Base-by-base conservation (phyloP, 164 flowering plant species). In the Kingdonia uniflora region DNA sequence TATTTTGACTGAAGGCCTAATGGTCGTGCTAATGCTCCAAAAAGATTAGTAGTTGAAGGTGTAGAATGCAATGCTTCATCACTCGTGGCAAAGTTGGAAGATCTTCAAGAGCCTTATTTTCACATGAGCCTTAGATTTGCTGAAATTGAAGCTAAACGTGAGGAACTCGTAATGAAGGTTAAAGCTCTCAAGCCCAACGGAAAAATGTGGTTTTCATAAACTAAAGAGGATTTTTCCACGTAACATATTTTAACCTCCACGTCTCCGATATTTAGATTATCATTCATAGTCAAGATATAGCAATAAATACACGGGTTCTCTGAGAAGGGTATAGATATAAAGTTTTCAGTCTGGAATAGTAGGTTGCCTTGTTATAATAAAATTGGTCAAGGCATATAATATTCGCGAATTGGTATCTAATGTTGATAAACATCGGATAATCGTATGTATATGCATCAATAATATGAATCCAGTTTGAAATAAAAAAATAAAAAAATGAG, bases 71-170 rank as follows among this genome's bases (percentile, higher is more conserved):
- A 73, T 58, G 61, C 64, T 42, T 71, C 83, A 45, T 62, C 70
- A 6, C 70, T 87, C 1, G 92, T 85, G 69, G 48, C 71, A 44
- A 96, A 91, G 67, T 58, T 87, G 42, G 70, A 55, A 69, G 97
- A 91, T 50, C 62, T 91, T 52, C 86, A 69, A 1, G 95, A 91
- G 35, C 81, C 90, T 10, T 91, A 91, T 70, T 69, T 77, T 55
- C 64, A 83, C 50, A 91, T 91, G 95, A 91, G 97, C 54, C 85
- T 87, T 52, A 78, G 69, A 58, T 91, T 76, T 63, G 95, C 97
- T 8, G 92, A 91, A 67, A 95, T 81, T 6, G 97, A 85, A 68
- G 77, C 81, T 33, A 63, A 85, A 54, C 75, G 87, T 7, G 96
- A 85, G 69, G 96, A 85, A 60, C 90, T 91, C 45, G 88, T 91